These are phyloP conservation scores for Henningerozyma blattae DNA, from an alignment of 805 yeast genomes.

Conservation along the genomic window DNA sequence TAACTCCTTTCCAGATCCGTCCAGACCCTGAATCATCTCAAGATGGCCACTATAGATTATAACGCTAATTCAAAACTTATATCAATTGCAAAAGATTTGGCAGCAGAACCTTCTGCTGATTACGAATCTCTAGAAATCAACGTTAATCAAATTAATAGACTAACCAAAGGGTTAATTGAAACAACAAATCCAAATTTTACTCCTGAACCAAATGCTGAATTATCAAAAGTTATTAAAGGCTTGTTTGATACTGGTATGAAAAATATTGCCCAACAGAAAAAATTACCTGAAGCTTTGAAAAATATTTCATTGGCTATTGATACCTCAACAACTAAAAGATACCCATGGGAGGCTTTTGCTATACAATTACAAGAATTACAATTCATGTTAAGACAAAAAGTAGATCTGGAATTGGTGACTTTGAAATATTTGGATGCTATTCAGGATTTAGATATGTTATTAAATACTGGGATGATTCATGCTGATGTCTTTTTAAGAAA, in stretches of 20 bases:
- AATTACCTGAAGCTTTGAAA: constrained; percentile 48
- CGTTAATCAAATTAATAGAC: constrained; percentile 24
- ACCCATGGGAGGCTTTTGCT: constrained; percentile 65
- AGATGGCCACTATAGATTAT: constrained; percentile 8
- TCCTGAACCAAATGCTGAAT: constrained; percentile 39
- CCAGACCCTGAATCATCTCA: too few species aligned
- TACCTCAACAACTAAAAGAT: constrained; percentile 47
- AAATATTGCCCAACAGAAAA: constrained; percentile 40
- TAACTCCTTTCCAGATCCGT: too few species aligned
- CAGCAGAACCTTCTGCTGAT: constrained; percentile 3
- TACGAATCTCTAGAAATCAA: constrained; percentile 11
- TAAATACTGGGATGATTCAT: constrained; percentile 43
- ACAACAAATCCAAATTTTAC: constrained; percentile 40
- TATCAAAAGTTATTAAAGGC: constrained; percentile 46
- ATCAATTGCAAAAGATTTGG: constrained; percentile 4
- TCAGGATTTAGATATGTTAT: constrained; percentile 57
- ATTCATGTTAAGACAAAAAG: constrained; percentile 54
- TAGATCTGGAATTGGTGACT: constrained; percentile 52
- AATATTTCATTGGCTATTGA: constrained; percentile 57
- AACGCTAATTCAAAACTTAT: constrained; percentile 20
- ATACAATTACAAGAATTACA: constrained; percentile 58
- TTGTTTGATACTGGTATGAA: constrained; percentile 51
- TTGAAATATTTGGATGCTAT: constrained; percentile 46
- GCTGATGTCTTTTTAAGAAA: constrained; percentile 66
- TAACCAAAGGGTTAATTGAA: constrained; percentile 23